Evolutionary conservation across 768 basidiomycete genomes (phyloP).

Genomic region (Lactarius pseudohatsudake): DNA sequence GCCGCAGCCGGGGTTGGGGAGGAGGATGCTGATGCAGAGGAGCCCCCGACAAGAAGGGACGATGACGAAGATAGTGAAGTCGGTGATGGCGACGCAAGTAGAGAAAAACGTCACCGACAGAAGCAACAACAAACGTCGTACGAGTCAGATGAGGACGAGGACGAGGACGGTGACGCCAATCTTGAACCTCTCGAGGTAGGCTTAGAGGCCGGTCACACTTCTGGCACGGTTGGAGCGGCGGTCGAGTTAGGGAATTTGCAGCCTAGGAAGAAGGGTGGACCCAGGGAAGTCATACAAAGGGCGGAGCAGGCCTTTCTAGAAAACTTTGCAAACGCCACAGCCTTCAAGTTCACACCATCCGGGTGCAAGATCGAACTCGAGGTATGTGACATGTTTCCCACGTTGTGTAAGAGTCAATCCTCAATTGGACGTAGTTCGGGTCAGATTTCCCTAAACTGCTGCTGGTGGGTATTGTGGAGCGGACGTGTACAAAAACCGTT

Average conservation of each 20-base stretch:
- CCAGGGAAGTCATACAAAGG: constrained; percentile 44
- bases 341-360: constrained; percentile 67
- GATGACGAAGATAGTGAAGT: constrained; percentile 73
- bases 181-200: constrained; percentile 53
- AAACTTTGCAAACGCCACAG: constrained; percentile 62
- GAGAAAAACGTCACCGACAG: constrained; percentile 70
- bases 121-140: constrained; percentile 75
- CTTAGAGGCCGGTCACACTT: constrained; percentile 64
- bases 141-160: constrained; percentile 65
- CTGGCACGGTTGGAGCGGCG: constrained; percentile 37
- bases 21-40: constrained; percentile 48
- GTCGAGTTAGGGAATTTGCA: constrained; percentile 39
- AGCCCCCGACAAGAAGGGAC: constrained; percentile 41
- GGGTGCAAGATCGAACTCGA: constrained; percentile 80
- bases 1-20: constrained; percentile 55
- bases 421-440: constrained; percentile 60
- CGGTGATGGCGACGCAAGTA: constrained; percentile 81
- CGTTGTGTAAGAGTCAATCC: constrained; percentile 1
- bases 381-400: constrained; percentile 46
- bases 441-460: constrained; percentile 90
- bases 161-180: constrained; percentile 54
- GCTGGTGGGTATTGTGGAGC: constrained; percentile 90
- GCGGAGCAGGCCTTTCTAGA: constrained; percentile 55
- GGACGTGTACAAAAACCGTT: constrained; percentile 78
- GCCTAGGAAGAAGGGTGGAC: constrained; percentile 31